phyloP scores from a whole-genome alignment of 164 flowering plant genomes.

The Piper longum region DNA sequence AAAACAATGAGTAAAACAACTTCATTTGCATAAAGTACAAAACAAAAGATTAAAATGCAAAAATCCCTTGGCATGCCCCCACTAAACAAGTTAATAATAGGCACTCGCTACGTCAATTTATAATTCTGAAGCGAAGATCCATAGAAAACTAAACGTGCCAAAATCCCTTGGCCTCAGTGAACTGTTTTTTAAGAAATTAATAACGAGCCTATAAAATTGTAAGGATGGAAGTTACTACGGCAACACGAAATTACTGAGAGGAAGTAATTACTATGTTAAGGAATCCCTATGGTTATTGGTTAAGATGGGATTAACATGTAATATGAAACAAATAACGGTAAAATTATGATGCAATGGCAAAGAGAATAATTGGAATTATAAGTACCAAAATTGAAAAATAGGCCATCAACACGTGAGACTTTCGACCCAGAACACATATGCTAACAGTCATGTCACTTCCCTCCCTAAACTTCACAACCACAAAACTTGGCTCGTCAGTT shows the following conservation, averaged over 20 bases:
- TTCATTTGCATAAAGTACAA: neutral
- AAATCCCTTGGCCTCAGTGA: no score
- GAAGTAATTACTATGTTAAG: no score
- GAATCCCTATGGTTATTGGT: neutral
- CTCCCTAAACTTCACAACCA: constrained; percentile 36
- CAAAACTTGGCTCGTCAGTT: constrained; percentile 52
- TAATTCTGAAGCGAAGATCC: no score
- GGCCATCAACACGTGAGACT: constrained; percentile 35
- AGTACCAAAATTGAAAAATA: constrained; percentile 21
- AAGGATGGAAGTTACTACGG: no score
- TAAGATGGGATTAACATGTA: neutral
- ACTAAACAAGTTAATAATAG: neutral
- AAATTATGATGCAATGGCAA: constrained; percentile 11
- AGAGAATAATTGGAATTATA: constrained; percentile 13
- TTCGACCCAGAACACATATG: constrained; percentile 45
- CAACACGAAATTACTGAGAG: neutral
- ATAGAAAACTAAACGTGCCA: no score
- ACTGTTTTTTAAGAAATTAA: no score
- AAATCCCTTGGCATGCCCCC: neutral
- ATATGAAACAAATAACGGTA: neutral
- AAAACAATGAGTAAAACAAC: neutral
- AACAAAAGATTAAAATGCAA: no score
- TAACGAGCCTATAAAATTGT: no score
- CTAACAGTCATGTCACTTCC: constrained; percentile 28
- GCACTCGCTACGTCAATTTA: neutral